Evolutionary conservation across 1,284 basidiomycete species (phyloP), one percentile per base, ranked within the genome.

Genomic region (Schizophyllum amplum): DNA sequence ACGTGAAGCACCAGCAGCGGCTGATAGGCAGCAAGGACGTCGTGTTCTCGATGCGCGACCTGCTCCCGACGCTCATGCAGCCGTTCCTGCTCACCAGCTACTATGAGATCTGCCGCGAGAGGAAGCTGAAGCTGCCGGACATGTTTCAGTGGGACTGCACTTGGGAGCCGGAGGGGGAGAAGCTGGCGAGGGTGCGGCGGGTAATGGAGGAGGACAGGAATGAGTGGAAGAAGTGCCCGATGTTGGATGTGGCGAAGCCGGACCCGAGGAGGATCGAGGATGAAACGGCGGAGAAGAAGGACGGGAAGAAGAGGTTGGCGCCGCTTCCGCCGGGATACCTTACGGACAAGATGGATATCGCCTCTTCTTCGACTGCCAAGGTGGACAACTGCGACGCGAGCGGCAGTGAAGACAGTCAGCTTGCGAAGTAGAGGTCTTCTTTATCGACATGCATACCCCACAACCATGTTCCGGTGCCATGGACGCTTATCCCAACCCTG

Each of bases 41-140:
- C 17, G 58, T 64, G 4, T 62, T 61, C 50, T 60, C 60, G 7
- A 55, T 52, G 25, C 53, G 54, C 47, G 63, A 62, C 50, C 27
- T 64, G 27, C 51, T 59, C 53, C 60, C 59, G 26, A 59, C 62
- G 21, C 20, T 63, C n/a, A 63, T 64, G 62, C 57, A 64, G 53
- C 62, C 63, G 13, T 64, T 63, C 51, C 50, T 62, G 21, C 53
- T 62, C 51, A 63, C 62, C 17, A 62, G 57, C 55, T 62, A 63
- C 47, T 61, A 63, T 25, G 63, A 64, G 55, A 63, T 63, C 48
- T 61, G 60, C 48, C 46, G 63, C 9, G 62, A 63, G 53, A 61
- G 60, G 47, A 49, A 56, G n/a, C 53, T 64, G 59, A 58, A 59
- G 47, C 27, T 63, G 13, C 62, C 59, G 15, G 58, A 59, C 24